Conservation (phyloP, 805 yeast species). For the Candida namnaoensis region DNA sequence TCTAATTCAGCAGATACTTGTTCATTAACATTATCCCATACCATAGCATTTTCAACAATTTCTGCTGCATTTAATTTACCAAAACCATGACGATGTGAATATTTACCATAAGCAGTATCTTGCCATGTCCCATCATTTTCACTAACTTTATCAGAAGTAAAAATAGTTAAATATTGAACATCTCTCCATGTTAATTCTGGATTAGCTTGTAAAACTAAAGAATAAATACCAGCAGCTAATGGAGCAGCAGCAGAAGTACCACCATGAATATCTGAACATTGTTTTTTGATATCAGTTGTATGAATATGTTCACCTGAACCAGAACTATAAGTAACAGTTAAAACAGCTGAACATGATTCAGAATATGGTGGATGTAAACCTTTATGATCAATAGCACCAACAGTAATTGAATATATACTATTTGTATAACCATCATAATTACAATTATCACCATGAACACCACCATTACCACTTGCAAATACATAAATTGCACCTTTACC, state of each 20-base stretch:
- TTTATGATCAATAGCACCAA: conserved; percentile 83
- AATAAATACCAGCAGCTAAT: conserved; percentile 90
- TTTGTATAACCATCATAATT: conserved; percentile 97
- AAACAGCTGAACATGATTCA: conserved; percentile 89
- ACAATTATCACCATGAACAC: conserved; percentile 74
- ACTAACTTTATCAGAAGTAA: conserved; percentile 62
- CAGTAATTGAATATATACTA: conserved; percentile 89
- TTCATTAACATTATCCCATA: conserved; percentile 84
- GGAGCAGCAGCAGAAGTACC: conserved; percentile 99
- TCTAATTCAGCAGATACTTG: conserved; percentile 56
- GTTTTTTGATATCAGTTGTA: conserved; percentile 68
- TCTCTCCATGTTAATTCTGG: conserved; percentile 95
- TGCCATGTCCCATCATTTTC: conserved; percentile 69
- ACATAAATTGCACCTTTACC: conserved; percentile 85
- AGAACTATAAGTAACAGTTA: conserved; percentile 89
- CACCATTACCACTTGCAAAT: conserved; percentile 96
- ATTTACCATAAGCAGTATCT: conserved; percentile 54
- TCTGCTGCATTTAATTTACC: conserved; percentile 82
- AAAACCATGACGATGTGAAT: conserved; percentile 84
- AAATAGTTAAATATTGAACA: conserved; percentile 73
- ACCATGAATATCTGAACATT: conserved; percentile 74
- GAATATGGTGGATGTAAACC: conserved; percentile 86
- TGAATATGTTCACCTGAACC: conserved; percentile 87
- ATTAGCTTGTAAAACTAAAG: conserved; percentile 74
- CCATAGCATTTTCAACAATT: conserved; percentile 62